Conservation (phyloP, 1,284 basidiomycete genomes). For the Chiua sp. region DNA sequence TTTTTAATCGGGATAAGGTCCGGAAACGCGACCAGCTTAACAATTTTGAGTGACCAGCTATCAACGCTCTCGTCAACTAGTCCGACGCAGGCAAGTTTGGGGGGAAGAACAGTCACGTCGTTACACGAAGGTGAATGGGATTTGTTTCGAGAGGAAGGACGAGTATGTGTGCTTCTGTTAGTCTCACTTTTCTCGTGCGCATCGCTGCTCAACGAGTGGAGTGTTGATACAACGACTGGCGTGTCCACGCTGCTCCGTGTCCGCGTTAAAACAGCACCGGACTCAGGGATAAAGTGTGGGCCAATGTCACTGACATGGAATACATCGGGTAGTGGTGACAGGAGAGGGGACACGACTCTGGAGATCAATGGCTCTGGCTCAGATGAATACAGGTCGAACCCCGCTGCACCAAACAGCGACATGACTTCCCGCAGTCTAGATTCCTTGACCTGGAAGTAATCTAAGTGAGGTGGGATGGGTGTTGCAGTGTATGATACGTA, state of each 20-base stretch:
- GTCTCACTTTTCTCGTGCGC: slow-evolving; percentile 9
- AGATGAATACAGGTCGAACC: slow-evolving; percentile 72
- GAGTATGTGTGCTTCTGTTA: slow-evolving; percentile 11
- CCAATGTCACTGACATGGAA: slow-evolving; percentile 43
- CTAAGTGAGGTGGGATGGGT: slow-evolving; percentile 4
- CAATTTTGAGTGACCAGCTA: slow-evolving; percentile 73
- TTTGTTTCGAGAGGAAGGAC: slow-evolving; percentile 36
- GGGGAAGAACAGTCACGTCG: slow-evolving; percentile 55
- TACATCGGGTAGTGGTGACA: slow-evolving; percentile 43
- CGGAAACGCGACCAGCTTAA: slow-evolving; percentile 76
- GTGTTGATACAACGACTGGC: slow-evolving; percentile 37
- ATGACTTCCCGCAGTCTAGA: slow-evolving; percentile 66
- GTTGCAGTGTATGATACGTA: slow-evolving; percentile 38
- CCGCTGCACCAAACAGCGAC: slow-evolving; percentile 59
- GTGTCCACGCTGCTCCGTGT: slow-evolving; percentile 45
- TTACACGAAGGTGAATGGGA: slow-evolving; percentile 51
- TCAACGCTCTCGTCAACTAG: slow-evolving; percentile 67
- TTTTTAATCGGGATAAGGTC: slow-evolving; percentile 57
- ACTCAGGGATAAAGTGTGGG: slow-evolving; percentile 42
- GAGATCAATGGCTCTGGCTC: slow-evolving; percentile 50
- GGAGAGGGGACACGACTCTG: slow-evolving; percentile 42
- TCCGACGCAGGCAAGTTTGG: slow-evolving; percentile 63
- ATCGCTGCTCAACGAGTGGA: slow-evolving; percentile 21
- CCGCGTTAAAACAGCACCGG: slow-evolving; percentile 51
- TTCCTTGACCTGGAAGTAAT: slow-evolving; percentile 61